Evolutionary conservation across 2,329 filamentous ascomycete species (phyloP).

Genomic region (Pseudocercospora ulei): DNA sequence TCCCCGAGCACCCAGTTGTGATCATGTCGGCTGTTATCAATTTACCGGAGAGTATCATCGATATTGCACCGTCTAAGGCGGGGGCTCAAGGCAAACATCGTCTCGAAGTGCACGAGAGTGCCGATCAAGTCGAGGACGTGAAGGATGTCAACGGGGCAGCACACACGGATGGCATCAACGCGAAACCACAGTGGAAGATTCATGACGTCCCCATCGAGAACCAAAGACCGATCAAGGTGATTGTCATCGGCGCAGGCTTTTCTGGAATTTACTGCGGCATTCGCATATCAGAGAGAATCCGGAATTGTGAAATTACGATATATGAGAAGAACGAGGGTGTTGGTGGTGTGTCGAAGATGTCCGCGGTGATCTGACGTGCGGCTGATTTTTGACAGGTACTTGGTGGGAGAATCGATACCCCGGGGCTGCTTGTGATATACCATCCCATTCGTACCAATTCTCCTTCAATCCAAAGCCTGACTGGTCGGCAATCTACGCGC

Average conservation of each 20-base stretch:
- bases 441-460: conserved; percentile 38
- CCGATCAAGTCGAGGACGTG: conserved; percentile 19
- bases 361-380: conserved; percentile 32
- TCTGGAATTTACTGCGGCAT: conserved; percentile 41
- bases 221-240: conserved; percentile 36
- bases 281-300: conserved; percentile 35
- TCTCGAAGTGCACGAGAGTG: conserved; percentile 17
- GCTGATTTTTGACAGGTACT: too few species aligned
- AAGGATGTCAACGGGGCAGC: conserved; percentile 11
- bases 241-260: conserved; percentile 40
- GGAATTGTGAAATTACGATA: conserved; percentile 36
- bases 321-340: conserved; percentile 40
- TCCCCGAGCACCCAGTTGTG: too few species aligned
- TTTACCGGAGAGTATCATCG: conserved; percentile 23
- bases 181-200: conserved; percentile 26
- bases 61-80: conserved; percentile 13
- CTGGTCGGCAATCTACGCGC: conserved; percentile 38
- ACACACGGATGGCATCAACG: not conserved
- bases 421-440: conserved; percentile 39
- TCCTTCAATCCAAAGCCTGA: conserved; percentile 37
- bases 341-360: conserved; percentile 24
- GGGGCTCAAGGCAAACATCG: conserved; percentile 21
- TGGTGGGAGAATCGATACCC: conserved; percentile 39
- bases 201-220: conserved; percentile 38
- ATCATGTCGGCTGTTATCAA: conserved; percentile 31